These are phyloP conservation scores for Cordyceps tenuipes DNA, from an alignment of 2,329 filamentous ascomycete species.

Conservation along the genomic window DNA sequence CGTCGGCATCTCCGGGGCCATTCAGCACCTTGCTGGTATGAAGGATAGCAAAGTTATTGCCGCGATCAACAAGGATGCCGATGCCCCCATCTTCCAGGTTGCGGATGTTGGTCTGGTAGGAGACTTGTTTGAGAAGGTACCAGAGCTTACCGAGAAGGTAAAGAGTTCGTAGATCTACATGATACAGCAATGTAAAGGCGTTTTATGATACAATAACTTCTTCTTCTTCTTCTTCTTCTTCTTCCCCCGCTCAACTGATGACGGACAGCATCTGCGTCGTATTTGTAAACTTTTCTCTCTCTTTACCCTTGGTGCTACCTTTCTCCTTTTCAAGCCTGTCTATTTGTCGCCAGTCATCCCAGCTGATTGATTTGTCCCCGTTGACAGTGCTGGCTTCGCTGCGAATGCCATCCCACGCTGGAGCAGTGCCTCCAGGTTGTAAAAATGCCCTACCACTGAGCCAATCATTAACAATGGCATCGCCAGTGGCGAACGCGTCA, in stretches of 20 bases:
- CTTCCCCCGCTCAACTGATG: slow-evolving; percentile 26
- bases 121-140: slow-evolving; percentile 91
- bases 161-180: slow-evolving; percentile 43
- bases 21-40: slow-evolving; percentile 98
- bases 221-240: neutral
- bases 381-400: slow-evolving; percentile 43
- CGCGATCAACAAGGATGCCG: slow-evolving; percentile 94
- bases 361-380: slow-evolving; percentile 59
- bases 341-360: slow-evolving; percentile 79
- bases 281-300: slow-evolving; percentile 61
- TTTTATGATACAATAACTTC: slow-evolving; percentile 19
- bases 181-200: slow-evolving; percentile 15
- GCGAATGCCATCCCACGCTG: slow-evolving; percentile 72
- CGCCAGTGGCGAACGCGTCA: slow-evolving; percentile 84
- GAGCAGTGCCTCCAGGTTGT: slow-evolving; percentile 11
- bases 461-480: slow-evolving; percentile 79
- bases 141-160: slow-evolving; percentile 91
- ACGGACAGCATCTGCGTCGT: slow-evolving; percentile 50
- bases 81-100: slow-evolving; percentile 97
- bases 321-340: slow-evolving; percentile 65
- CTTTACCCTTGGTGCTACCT: slow-evolving; percentile 62
- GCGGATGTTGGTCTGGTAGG: slow-evolving; percentile 93
- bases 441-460: slow-evolving; percentile 33
- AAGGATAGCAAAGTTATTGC: slow-evolving; percentile 99
- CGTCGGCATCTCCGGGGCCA: slow-evolving; percentile 92